These are phyloP conservation scores for Paraleonurus japonicus DNA, from an alignment of 257 asterid species.

Conservation along the genomic window DNA sequence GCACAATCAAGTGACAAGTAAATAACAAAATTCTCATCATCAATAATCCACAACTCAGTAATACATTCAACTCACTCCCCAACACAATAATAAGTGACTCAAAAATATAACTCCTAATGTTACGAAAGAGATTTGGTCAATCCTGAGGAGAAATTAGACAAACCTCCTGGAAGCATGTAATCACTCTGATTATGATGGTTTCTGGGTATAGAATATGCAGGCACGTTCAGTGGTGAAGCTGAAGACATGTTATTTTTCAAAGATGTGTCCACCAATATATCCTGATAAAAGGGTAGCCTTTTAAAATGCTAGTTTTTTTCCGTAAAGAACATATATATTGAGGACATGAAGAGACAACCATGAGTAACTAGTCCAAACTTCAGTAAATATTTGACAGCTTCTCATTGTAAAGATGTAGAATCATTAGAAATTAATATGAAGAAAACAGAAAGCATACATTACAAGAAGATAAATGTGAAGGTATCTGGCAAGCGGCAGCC, in stretches of 20 bases:
- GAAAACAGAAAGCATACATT: background rate
- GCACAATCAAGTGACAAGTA: constrained; percentile 18
- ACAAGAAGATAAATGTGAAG: background rate
- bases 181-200: constrained; percentile 40
- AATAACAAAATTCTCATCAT: background rate
- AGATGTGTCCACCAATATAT: constrained; percentile 54
- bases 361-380: constrained; percentile 13
- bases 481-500: constrained; percentile 1
- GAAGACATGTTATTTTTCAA: constrained; percentile 45
- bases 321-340: constrained; percentile 5
- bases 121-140: constrained; percentile 11
- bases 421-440: background rate
- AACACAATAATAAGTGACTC: constrained; percentile 32
- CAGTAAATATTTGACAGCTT: background rate
- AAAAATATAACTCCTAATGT: background rate
- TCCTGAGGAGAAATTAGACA: constrained; percentile 30
- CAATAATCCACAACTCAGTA: background rate
- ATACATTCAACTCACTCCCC: background rate
- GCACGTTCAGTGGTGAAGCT: constrained; percentile 44
- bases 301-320: constrained; percentile 16
- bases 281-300: constrained; percentile 43
- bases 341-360: constrained; percentile 11
- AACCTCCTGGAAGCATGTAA: constrained; percentile 51
- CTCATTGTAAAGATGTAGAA: constrained; percentile 1
- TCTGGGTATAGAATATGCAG: constrained; percentile 48